Evolutionary conservation across 305 asterid species (phyloP), one percentile per base, ranked within the genome.

Genomic region (Ilex paraguariensis): DNA sequence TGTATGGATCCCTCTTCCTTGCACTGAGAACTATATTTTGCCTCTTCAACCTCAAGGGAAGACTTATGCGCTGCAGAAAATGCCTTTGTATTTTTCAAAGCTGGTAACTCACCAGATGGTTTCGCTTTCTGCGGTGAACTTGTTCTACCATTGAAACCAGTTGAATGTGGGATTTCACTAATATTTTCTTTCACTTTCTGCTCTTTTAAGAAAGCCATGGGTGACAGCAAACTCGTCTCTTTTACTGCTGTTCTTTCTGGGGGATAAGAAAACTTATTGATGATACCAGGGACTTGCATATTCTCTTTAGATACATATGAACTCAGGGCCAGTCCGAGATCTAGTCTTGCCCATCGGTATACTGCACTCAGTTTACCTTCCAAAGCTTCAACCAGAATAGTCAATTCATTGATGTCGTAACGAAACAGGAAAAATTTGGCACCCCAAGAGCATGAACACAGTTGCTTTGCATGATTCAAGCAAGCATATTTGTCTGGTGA

Each of bases 351-450:
- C 96, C 96, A 88, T 66, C 96, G 77, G 76, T 88, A 88, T 45
- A 88, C 82, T 54, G 96, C 86, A 76, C 96, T 88, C 62, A 88
- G 72, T 75, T 88, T 88, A 65, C 96, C 95, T 74, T 84, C 96
- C 84, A 88, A 72, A 61, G 96, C 96, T 62, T 88, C 90, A 56
- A 84, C 96, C 79, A 88, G 70, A 55, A 88, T 67, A 73, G 81
- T 82, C 67, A 88, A 71, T 69, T 88, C 96, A 46, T 63, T 69
- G 57, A 88, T 73, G 66, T 82, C 85, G 49, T 86, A 88, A 46
- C 95, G 95, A 62, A 86, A 84, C 49, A 88, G 95, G 77, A 86
- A 88, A 73, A 88, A 88, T 67, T 86, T 86, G 13, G 88, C 83
- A 45, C 87, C 87, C 90, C 87, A 84, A 31, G 95, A 79, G 68